Evolutionary conservation across 1,284 basidiomycete species (phyloP), one percentile per base, ranked within the genome.

Genomic region (Sporisorium sorghi): DNA sequence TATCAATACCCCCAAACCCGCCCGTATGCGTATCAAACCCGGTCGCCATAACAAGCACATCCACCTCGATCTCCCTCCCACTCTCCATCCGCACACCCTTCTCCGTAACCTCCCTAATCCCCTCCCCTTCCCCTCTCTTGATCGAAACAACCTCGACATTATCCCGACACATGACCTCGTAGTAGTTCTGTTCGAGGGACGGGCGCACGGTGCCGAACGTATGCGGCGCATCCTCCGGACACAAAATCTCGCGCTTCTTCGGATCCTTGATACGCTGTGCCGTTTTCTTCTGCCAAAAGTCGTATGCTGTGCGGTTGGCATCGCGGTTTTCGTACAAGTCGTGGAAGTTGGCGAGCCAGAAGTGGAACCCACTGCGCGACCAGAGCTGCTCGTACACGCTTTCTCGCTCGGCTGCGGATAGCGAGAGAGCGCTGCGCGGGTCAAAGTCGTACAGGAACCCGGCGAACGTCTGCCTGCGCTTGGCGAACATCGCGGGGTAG

Each of bases 81-180:
- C 86, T 87, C 68, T 87, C 86, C 26, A 89, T 85, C 62, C 85
- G 83, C 58, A 90, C 80, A 0, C 87, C 88, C 23, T 86, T 84
- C 58, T 86, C 85, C 1, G 86, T 85, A 42, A 88, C 73, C 32
- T 78, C 76, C 23, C 86, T 85, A 75, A 89, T 88, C 10, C 79
- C 79, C 35, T 78, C 65, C 15, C 68, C 51, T 11, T 61, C 65
- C 14, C 61, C 65, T 2, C 71, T 54, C 56, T 71, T 76, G 32
- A 87, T 86, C 85, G 87, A 88, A 21, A 80, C 82, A 33, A 90
- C 72, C 32, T 84, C 83, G 30, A 90, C 87, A 75, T 90, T 90
- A 6, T 87, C 86, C 52, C 85, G 85, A 57, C 88, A 84, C 39
- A 90, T 83, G 35, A 86, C 84, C 35, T 86, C 81, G 28, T 78